A percentile compares a stretch with the other conserved stretches of the same genome.
Evolutionary conservation across 2,329 filamentous ascomycete species (phyloP).

Genomic region (Ascochyta pisi): DNA sequence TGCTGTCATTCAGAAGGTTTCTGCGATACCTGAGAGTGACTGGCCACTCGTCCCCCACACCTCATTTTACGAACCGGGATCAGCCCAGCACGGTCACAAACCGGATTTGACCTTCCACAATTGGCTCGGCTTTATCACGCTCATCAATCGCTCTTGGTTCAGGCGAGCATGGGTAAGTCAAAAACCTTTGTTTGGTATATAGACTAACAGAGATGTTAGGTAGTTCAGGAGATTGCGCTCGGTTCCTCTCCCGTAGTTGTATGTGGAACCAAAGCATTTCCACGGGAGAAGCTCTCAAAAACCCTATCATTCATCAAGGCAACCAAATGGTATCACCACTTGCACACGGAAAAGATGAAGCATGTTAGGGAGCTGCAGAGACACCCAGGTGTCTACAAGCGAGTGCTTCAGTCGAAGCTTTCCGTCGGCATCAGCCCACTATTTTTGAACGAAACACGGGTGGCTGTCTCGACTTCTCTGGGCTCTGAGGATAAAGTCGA

Average conservation of each 20-base stretch:
- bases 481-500: not conserved
- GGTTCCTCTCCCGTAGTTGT: conserved; percentile 29
- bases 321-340: conserved; percentile 37
- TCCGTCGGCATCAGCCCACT: conserved; percentile 29
- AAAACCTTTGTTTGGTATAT: not conserved
- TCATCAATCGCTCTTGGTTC: conserved; percentile 40
- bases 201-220: conserved; percentile 11
- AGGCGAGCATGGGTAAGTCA: conserved; percentile 35
- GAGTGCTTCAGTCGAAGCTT: conserved; percentile 14
- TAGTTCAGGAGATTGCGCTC: conserved; percentile 39
- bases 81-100: not conserved
- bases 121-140: conserved; percentile 38
- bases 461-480: conserved; percentile 11
- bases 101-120: conserved; percentile 27
- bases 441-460: conserved; percentile 32
- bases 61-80: conserved; percentile 29
- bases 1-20: conserved; percentile 25
- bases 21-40: conserved; percentile 24
- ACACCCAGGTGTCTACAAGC: conserved; percentile 32
- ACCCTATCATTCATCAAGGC: conserved; percentile 32
- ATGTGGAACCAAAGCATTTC: conserved; percentile 27
- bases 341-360: conserved; percentile 34
- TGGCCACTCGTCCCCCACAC: conserved; percentile 32
- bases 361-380: conserved; percentile 23
- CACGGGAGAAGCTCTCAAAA: conserved; percentile 32